phyloP scores from a whole-genome alignment of 2,329 filamentous ascomycete genomes.

The Cercospora brassicicola region DNA sequence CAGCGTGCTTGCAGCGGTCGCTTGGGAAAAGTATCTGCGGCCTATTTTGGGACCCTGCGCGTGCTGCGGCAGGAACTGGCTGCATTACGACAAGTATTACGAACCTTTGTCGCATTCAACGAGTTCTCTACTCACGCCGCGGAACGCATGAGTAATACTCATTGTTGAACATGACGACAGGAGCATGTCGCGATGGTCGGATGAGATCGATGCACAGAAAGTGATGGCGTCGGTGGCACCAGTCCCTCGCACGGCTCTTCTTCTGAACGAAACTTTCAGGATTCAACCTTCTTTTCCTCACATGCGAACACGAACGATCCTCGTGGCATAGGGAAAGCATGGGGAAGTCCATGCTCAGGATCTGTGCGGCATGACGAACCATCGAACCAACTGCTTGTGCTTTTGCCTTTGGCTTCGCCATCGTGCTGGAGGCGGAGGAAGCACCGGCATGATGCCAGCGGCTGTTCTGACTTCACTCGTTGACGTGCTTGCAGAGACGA shows the following conservation, averaged over 20 bases:
- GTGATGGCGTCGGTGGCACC: background rate
- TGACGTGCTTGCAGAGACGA: background rate
- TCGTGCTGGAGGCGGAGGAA: background rate
- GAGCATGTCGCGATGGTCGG: background rate
- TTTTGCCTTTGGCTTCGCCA: background rate
- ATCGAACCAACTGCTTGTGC: background rate
- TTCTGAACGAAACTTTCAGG: background rate
- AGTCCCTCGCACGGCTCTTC: background rate
- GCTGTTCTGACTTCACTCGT: background rate
- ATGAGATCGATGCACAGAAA: background rate
- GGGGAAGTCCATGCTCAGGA: slow-evolving; percentile 2
- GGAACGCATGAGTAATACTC: background rate
- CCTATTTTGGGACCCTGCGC: background rate
- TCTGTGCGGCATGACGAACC: slow-evolving; percentile 10
- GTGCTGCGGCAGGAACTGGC: background rate
- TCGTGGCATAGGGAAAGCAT: slow-evolving; percentile 2
- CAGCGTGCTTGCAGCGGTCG: background rate
- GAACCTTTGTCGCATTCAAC: background rate
- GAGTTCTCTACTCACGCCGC: background rate
- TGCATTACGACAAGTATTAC: background rate
- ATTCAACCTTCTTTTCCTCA: background rate
- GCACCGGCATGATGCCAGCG: slow-evolving; percentile 3
- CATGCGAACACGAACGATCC: background rate
- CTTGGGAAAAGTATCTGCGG: background rate
- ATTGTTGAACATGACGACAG: background rate